Evolutionary conservation across 2,329 filamentous ascomycete species (phyloP).

Genomic region (Boeremia exigua): DNA sequence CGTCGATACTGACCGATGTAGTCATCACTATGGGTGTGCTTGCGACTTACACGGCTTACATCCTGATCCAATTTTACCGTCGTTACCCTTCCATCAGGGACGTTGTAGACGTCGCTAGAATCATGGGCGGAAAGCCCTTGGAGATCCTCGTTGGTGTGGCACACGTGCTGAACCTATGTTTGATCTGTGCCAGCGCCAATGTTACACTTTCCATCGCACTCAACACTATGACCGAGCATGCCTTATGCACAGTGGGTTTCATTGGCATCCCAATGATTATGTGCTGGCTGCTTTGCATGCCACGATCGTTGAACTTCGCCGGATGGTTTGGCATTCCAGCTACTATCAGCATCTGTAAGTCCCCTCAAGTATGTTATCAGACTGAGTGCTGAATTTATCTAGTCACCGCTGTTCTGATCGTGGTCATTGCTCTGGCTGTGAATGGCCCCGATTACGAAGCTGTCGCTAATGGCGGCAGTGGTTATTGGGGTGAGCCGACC

Average conservation of each 20-base stretch:
- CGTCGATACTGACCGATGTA: background rate
- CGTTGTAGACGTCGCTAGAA: constrained; percentile 5
- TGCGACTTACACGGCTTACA: constrained; percentile 9
- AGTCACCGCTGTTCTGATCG: constrained; percentile 44
- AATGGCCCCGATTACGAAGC: constrained; percentile 8
- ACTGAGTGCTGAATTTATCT: constrained; percentile 18
- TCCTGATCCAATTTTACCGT: constrained; percentile 8
- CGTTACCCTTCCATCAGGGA: constrained; percentile 8
- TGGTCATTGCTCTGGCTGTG: constrained; percentile 5
- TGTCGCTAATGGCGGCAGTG: constrained; percentile 6
- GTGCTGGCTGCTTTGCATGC: constrained; percentile 18
- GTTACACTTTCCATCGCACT: constrained; percentile 41
- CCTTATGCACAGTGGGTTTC: constrained; percentile 65
- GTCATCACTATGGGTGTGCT: constrained; percentile 2
- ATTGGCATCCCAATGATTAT: constrained; percentile 44
- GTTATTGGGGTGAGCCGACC: constrained; percentile 9
- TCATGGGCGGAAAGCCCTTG: constrained; percentile 10
- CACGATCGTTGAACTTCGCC: constrained; percentile 19
- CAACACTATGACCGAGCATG: constrained; percentile 56
- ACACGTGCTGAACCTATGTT: constrained; percentile 9
- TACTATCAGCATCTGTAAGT: constrained; percentile 16
- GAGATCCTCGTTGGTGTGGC: constrained; percentile 6
- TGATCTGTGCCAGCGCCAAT: constrained; percentile 40
- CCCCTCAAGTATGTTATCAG: background rate
- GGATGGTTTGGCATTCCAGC: constrained; percentile 14